phyloP scores from a whole-genome alignment of 140 eudicot genomes.

The Senecio squalidus region DNA sequence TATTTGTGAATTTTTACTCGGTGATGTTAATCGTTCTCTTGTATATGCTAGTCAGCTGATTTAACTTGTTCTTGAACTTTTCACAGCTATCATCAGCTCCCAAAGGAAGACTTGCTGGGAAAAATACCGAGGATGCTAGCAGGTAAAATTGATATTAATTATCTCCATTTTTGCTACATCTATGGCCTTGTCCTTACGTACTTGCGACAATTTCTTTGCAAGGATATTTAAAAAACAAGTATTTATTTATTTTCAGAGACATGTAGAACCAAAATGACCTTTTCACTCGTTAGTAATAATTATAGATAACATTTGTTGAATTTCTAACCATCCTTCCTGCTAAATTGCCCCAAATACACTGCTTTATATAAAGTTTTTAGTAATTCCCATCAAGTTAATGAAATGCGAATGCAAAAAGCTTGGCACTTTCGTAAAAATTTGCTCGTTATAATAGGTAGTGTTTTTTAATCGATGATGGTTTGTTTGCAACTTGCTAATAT shows the following conservation, averaged over 20 bases:
- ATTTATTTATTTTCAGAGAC: background rate
- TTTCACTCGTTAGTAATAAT: background rate
- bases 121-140: constrained; percentile 72
- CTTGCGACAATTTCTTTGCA: background rate
- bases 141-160: constrained; percentile 34
- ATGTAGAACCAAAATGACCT: background rate
- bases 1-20: constrained; percentile 8
- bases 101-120: constrained; percentile 88
- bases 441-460: background rate
- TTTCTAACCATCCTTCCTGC: too few relatives aligned
- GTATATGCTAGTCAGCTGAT: constrained; percentile 11
- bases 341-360: too few relatives aligned
- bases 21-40: background rate
- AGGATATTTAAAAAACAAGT: background rate
- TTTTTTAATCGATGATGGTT: background rate
- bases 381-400: background rate
- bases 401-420: too few relatives aligned
- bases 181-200: background rate
- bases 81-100: constrained; percentile 93
- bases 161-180: background rate
- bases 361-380: background rate
- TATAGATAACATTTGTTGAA: background rate
- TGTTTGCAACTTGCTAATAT: background rate
- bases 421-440: background rate
- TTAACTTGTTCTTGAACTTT: constrained; percentile 15